phyloP scores from a whole-genome alignment of 2,329 filamentous ascomycete genomes.

The Fusarium abutilonis region DNA sequence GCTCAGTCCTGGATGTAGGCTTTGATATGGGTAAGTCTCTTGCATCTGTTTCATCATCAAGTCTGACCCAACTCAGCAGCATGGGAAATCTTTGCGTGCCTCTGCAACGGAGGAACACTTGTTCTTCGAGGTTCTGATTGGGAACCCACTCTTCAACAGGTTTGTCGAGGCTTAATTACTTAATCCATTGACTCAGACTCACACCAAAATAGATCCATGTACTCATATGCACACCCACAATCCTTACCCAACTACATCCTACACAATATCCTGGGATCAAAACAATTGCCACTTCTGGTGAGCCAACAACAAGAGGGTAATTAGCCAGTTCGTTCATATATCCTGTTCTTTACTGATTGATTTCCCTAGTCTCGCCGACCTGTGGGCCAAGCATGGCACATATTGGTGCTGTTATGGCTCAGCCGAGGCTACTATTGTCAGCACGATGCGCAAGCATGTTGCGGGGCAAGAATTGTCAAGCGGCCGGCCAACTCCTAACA shows the following conservation, averaged over 20 bases:
- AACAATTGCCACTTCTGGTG: constrained; percentile 64
- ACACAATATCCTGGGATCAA: constrained; percentile 61
- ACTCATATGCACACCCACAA: constrained; percentile 65
- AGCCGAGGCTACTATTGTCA: constrained; percentile 68
- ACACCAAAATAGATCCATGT: constrained; percentile 56
- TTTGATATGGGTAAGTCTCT: constrained; percentile 67
- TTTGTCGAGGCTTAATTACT: constrained; percentile 40
- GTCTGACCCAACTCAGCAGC: constrained; percentile 55
- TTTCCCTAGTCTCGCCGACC: constrained; percentile 59
- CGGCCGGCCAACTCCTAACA: no score
- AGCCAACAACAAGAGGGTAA: constrained; percentile 59
- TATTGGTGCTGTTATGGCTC: constrained; percentile 69
- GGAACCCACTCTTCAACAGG: constrained; percentile 57
- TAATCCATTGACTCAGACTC: not conserved
- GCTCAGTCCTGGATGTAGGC: constrained; percentile 65
- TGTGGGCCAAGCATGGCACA: constrained; percentile 60
- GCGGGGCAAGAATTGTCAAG: constrained; percentile 56
- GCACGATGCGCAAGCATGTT: constrained; percentile 63
- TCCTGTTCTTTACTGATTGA: constrained; percentile 22
- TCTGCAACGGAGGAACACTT: constrained; percentile 67
- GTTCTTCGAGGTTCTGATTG: constrained; percentile 62
- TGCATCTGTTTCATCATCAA: constrained; percentile 5
- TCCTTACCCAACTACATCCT: constrained; percentile 61
- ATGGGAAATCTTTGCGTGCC: constrained; percentile 67
- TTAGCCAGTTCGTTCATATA: constrained; percentile 7